Evolutionary conservation across 345 rosid genomes (phyloP).

Genomic region (Moricandia moricandioides): DNA sequence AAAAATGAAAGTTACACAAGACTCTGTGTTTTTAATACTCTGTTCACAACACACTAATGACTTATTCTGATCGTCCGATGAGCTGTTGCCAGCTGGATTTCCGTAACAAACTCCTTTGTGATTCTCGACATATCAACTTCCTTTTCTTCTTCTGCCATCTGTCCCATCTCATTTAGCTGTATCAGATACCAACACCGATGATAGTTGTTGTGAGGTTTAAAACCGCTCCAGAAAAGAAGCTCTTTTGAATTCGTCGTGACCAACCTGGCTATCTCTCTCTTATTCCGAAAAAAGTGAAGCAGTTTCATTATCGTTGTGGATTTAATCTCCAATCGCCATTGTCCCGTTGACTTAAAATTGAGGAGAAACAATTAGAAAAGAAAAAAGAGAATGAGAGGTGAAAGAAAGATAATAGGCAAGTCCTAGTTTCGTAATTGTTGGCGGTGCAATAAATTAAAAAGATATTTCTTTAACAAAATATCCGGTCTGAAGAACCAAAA

Average conservation of each 20-base stretch:
- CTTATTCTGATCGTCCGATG: too few species aligned
- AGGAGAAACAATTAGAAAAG: background rate
- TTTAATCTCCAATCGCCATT: constrained; percentile 54
- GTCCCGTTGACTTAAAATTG: background rate
- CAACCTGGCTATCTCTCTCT: constrained; percentile 22
- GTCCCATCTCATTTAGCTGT: too few species aligned
- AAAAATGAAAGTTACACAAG: too few species aligned
- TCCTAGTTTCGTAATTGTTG: background rate
- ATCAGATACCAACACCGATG: constrained; percentile 78
- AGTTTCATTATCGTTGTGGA: constrained; percentile 8
- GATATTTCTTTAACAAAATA: too few species aligned
- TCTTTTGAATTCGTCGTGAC: background rate
- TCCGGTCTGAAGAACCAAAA: too few species aligned
- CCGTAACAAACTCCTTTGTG: too few species aligned
- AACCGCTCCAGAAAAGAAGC: constrained; percentile 92
- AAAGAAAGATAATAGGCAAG: background rate
- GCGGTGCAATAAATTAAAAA: background rate
- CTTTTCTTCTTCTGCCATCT: too few species aligned
- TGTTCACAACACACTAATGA: too few species aligned
- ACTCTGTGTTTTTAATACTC: too few species aligned
- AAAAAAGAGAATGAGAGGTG: background rate
- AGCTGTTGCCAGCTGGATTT: too few species aligned
- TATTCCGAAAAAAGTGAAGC: constrained; percentile 57
- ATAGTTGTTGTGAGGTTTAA: constrained; percentile 82
- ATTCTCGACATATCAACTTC: too few species aligned